Evolutionary conservation across 2,329 filamentous ascomycete genomes (phyloP).

Genomic region (Epichloe amarillans): DNA sequence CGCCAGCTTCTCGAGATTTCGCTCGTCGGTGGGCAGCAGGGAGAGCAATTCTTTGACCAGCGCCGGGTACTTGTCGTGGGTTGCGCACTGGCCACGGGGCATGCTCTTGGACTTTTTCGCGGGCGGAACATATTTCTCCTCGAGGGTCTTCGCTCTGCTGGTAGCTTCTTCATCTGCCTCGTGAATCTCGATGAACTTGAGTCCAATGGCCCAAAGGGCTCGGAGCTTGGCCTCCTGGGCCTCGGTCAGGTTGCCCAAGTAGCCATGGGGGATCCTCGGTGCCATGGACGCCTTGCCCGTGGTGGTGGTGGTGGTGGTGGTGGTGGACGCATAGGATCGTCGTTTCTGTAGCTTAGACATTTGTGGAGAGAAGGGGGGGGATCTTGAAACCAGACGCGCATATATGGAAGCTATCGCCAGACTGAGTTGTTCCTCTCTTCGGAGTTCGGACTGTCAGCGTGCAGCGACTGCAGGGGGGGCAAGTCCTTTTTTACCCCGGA

Average conservation of each 20-base stretch:
- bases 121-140: constrained; percentile 20
- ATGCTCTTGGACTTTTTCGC: constrained; percentile 19
- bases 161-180: constrained; percentile 10
- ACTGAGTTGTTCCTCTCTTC: no score
- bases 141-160: constrained; percentile 13
- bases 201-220: constrained; percentile 62
- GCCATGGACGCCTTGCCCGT: background rate
- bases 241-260: constrained; percentile 55
- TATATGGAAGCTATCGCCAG: no score
- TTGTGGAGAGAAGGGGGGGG: no score
- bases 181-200: constrained; percentile 56
- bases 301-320: background rate
- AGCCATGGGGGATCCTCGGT: background rate
- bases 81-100: constrained; percentile 56
- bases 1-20: constrained; percentile 78
- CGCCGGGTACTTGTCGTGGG: constrained; percentile 31
- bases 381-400: no score
- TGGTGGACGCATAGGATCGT: background rate
- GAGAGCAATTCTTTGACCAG: constrained; percentile 20
- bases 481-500: no score
- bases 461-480: no score
- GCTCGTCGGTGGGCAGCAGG: constrained; percentile 33
- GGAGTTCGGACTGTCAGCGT: no score
- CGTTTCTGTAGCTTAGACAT: no score
- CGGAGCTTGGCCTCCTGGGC: constrained; percentile 74